phyloP scores from a whole-genome alignment of 169 alveolate species.

The Eimeria acervulina region DNA sequence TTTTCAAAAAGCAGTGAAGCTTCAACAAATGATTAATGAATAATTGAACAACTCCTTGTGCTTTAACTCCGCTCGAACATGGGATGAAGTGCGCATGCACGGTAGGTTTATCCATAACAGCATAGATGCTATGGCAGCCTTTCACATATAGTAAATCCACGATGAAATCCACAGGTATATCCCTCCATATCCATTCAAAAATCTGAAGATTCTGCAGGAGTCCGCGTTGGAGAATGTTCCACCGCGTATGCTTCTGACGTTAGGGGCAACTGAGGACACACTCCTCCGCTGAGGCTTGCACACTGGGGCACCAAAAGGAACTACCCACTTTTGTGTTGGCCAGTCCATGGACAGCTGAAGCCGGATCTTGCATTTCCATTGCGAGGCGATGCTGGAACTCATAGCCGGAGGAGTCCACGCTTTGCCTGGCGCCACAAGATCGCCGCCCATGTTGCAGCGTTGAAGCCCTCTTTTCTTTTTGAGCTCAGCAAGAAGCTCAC shows the following conservation, averaged over 20 bases:
- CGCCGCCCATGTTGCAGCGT: too few species aligned
- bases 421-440: too few species aligned
- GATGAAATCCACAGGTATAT: background rate
- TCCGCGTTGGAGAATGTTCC: background rate
- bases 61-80: background rate
- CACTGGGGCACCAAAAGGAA: too few species aligned
- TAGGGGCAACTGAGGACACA: too few species aligned
- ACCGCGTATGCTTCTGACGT: background rate
- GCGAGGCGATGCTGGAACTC: too few species aligned
- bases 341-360: too few species aligned
- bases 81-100: background rate
- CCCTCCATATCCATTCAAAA: background rate
- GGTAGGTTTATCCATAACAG: background rate
- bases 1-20: background rate
- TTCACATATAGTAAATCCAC: background rate
- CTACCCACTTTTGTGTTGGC: too few species aligned
- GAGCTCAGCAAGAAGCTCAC: background rate
- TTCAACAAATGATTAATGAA: background rate
- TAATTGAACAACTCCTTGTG: background rate
- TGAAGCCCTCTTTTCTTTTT: too few species aligned
- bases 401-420: too few species aligned
- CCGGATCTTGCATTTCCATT: too few species aligned
- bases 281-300: too few species aligned
- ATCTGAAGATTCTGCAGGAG: background rate
- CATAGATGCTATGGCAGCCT: background rate